Evolutionary conservation across 129 eudicot genomes (phyloP), one percentile per base, ranked within the genome.

Genomic region (Flaveria brownii): DNA sequence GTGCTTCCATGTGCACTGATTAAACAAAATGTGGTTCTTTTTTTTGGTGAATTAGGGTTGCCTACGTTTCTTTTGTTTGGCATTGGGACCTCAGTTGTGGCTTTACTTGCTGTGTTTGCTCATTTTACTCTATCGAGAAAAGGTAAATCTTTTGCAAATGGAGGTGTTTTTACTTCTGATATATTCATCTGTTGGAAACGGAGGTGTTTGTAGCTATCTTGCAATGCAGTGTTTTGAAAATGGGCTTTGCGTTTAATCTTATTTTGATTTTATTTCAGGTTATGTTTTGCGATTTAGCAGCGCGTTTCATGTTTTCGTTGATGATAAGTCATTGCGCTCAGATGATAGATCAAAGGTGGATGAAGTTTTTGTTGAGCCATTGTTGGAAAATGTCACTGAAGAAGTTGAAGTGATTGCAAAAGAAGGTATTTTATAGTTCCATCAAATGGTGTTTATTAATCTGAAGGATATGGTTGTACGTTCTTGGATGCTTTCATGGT

Each of bases 1-100:
- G 67, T 39, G 60, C 17, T 20, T 16, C 52, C 65, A 39, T 77
- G 46, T 75, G 50, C 1, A 45, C 2, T 9, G 13, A 45, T 12
- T 47, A 47, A 61, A 9, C 26, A 1, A 2, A 23, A 64, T 51
- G 43, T 39, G 30, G 45, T 59, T 3, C 67, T 26, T 66, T 60
- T 66, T 60, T 54, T 75, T 20, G 13, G 56, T 80, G 78, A 36
- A 76, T 76, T 79, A 92, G 98, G 96, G 71, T 73, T 85, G 68
- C 85, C 85, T 68, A 47, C 83, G 79, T 78, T 85, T 81, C 71
- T 86, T 71, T 70, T 90, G 66, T 50, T 86, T 66, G 88, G 93
- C 64, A 42, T 91, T 79, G 97, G 96, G 83, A 84, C 87, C 63
- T 88, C 98, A 57, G 59, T 90, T 82, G 83, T 84, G 80, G 90